Conservation (phyloP, 306 rosid species). For the Prunus armeniaca region DNA sequence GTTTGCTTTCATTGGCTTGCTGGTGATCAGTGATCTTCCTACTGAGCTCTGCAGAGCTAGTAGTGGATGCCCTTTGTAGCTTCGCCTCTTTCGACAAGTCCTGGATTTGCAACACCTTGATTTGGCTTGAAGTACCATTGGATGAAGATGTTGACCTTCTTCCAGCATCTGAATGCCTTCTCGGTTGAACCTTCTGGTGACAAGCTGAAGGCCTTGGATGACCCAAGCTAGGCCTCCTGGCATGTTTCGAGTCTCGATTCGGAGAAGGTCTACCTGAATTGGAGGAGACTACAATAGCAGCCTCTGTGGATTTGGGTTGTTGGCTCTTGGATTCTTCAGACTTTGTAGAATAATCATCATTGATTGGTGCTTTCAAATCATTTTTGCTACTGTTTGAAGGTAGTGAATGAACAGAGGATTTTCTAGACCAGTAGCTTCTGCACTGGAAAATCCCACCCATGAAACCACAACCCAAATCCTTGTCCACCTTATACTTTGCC, state of each 20-base stretch:
- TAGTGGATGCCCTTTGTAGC: conserved; percentile 23
- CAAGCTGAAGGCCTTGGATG: conserved; percentile 26
- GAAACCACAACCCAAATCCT: conserved; percentile 58
- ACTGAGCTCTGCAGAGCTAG: conserved; percentile 35
- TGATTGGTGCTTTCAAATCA: conserved; percentile 20
- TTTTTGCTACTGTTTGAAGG: conserved; percentile 39
- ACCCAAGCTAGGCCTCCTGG: conserved; percentile 31
- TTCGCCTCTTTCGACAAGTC: conserved; percentile 30
- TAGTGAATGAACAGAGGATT: conserved; percentile 72
- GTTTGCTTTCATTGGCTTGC: conserved; percentile 32
- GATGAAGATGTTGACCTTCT: conserved; percentile 69
- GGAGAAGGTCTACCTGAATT: conserved; percentile 4
- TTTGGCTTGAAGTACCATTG: conserved; percentile 26
- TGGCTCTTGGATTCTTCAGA: conserved; percentile 6
- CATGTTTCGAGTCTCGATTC: conserved; percentile 28
- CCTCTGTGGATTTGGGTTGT: conserved; percentile 13
- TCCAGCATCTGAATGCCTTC: conserved; percentile 54
- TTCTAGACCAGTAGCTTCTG: conserved; percentile 47
- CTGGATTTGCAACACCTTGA: conserved; percentile 26
- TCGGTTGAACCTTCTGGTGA: conserved; percentile 28
- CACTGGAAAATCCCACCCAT: conserved; percentile 57
- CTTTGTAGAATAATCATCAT: conserved; percentile 12
- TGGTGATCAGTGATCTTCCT: conserved; percentile 35
- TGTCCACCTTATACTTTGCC: conserved; percentile 31
- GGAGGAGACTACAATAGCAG: conserved; percentile 1